Evolutionary conservation across 352 stramenopile species (phyloP), one percentile per base, ranked within the genome.

Genomic region (Globisporangium carolinianum): DNA sequence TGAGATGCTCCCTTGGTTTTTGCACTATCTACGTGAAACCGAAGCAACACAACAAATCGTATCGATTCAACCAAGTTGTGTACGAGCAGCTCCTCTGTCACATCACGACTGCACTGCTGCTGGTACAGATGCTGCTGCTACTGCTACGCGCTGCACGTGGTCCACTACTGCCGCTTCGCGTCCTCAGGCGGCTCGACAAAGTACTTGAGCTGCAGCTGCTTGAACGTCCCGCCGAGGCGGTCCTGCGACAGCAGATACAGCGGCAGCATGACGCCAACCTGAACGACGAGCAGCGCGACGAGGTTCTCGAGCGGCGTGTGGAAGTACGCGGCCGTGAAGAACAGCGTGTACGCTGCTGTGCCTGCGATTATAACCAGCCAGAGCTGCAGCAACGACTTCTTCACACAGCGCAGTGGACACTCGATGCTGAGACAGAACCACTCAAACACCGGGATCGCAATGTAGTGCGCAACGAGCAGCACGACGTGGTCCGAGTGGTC

Each of bases 401-500:
- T 89, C n/a, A 77, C 7, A 58, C 62, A 72, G 35, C 55, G 50
- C 32, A 18, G 18, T 6, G 65, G 55, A 45, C 62, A 77, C 61
- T 87, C 81, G 17, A 86, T 69, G 51, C 41, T 67, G 15, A 90
- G 58, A 36, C 76, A 76, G 48, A 88, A 89, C 79, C 77, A 92
- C 60, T 92, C 80, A 47, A 92, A 91, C 51, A 87, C 54, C 47
- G 69, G 58, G 37, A 89, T 83, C 32, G 78, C 76, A 43, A 92
- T 10, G 67, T 87, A 92, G 54, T 92, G 83, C 51, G 72, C 68
- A 12, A 89, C 69, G 45, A 89, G 72, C 53, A 92, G 65, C 57
- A 92, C 79, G 11, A 92, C 60, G 65, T 92, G 83, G 66, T 92
- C 83, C 52, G 83, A 88, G 63, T 87, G 79, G 66, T 92, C 83